Base-by-base conservation (phyloP, 1,284 basidiomycete genomes). In the Trametes sp. region DNA sequence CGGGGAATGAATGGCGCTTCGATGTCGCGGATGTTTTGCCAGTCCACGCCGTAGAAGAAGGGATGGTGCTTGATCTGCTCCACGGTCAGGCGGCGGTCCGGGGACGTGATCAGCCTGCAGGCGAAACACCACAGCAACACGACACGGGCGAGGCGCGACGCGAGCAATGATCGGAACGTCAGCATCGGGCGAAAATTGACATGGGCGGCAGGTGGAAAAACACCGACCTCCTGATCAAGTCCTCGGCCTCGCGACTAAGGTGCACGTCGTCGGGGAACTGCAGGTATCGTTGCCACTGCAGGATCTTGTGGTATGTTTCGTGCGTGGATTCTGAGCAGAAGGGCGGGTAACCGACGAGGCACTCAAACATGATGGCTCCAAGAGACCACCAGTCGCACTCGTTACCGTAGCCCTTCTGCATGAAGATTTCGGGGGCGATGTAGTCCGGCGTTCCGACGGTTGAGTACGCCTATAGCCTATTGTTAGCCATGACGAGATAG, bases 371-470 rank as follows among this genome's bases (percentile, higher is more conserved):
- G 79, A 99, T 98, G 4, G 96, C 96, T 13, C 97, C 94, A 52
- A 96, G 80, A 41, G 94, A 96, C 96, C 96, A 98, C 96, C 96
- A 98, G 77, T 98, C 96, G 74, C 96, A 98, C 78, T 98, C 97
- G 77, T 98, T 96, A 56, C 96, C 95, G 72, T 99, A 99, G 2
- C 97, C 97, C 74, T 98, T 94, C 81, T 98, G 92, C 74, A 97
- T 80, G 84, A 99, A 99, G 74, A 99, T 98, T 74, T 99, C 97
- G 1, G 97, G 97, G 0, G 98, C 96, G 71, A 99, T 99, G 84
- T 99, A 99, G 78, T 99, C 97, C 0, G 98, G 98, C 24, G 97
- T 97, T 65, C 98, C 98, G 69, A 99, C 98, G 28, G 97, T 99
- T 2, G 96, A 98, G 76, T 96, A 99, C 2, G 97, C 97, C 92